Base-by-base conservation (phyloP, 371 early-diverging fungal genomes). In the Mycotypha africana region DNA sequence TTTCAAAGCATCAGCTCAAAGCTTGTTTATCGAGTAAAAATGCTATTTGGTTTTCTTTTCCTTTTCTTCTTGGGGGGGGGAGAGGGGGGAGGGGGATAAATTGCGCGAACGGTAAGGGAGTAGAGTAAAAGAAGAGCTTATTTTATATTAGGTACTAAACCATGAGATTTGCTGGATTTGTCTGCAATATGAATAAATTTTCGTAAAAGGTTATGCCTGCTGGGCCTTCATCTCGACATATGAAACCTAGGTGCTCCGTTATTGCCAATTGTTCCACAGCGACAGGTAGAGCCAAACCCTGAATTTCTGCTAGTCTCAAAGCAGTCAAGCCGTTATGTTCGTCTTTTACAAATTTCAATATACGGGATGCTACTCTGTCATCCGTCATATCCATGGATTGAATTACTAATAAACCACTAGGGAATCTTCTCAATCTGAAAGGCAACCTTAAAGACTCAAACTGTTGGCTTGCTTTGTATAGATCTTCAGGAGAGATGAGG, bases 201-300 rank as follows among this genome's bases (percentile, higher is more conserved):
- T 80, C 82, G 53, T 88, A 92, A 63, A 88, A 95, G 16, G 81
- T 66, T 28, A 93, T 51, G 0, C 93, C 92, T 50, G 86, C 82
- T 1, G 90, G 78, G 2, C 83, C 83, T 45, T 93, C 89, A 59
- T 95, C 95, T 37, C 92, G 77, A 58, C 95, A 95, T 14, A 92
- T 58, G 19, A 79, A 62, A 0, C 90, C 92, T 36, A 75, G 73
- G 16, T 65, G 73, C 63, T 93, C 95, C 6, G 89, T 72, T 53
- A 88, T 85, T 59, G 78, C 53, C 33, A 94, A 70, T 56, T 90
- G 86, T 51, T 92, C 95, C 20, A 67, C 60, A 2, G 86, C 84
- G 15, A 91, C 72, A 3, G 78, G 62, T 20, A 88, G 51, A 31
- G 88, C 74, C 45, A 78, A 70, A 25, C 84, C 77, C 38, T 84